A percentile compares a stretch with the other conserved stretches of the same genome.
Conservation (phyloP, 2,329 filamentous ascomycete genomes). For the Aureobasidium sp. region DNA sequence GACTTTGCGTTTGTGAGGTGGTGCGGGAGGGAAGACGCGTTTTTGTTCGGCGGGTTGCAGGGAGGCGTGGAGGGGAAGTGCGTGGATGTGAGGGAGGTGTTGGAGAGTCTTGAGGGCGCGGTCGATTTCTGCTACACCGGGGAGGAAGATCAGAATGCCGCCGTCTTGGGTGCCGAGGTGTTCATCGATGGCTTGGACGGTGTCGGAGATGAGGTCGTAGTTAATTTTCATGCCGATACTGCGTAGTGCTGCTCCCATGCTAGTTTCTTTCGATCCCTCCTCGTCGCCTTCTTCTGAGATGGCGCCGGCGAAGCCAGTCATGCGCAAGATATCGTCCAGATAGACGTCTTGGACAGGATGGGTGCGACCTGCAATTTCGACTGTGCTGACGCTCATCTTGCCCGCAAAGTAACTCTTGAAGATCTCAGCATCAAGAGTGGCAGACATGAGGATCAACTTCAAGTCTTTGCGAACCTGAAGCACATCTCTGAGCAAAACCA, state of each 20-base stretch:
- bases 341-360: slow-evolving; percentile 87
- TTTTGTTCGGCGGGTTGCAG: slow-evolving; percentile 83
- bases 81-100: slow-evolving; percentile 60
- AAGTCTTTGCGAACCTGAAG: slow-evolving; percentile 67
- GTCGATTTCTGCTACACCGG: slow-evolving; percentile 86
- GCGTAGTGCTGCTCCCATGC: slow-evolving; percentile 36
- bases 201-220: slow-evolving; percentile 76
- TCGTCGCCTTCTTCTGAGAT: slow-evolving; percentile 39
- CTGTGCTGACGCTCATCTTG: slow-evolving; percentile 55
- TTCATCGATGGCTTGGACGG: slow-evolving; percentile 72
- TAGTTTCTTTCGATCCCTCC: slow-evolving; percentile 39
- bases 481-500: slow-evolving; percentile 81
- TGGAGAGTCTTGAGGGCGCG: slow-evolving; percentile 65
- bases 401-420: slow-evolving; percentile 75
- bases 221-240: slow-evolving; percentile 71
- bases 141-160: slow-evolving; percentile 91
- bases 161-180: slow-evolving; percentile 68
- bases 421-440: slow-evolving; percentile 80
- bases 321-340: slow-evolving; percentile 75
- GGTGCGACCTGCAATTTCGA: slow-evolving; percentile 83
- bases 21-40: slow-evolving; percentile 71
- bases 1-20: slow-evolving; percentile 77
- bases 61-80: slow-evolving; percentile 85
- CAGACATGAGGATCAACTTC: slow-evolving; percentile 92
- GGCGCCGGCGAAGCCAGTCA: slow-evolving; percentile 59